phyloP scores from a whole-genome alignment of 1,284 basidiomycete species.

The Rhodotorula sp. region DNA sequence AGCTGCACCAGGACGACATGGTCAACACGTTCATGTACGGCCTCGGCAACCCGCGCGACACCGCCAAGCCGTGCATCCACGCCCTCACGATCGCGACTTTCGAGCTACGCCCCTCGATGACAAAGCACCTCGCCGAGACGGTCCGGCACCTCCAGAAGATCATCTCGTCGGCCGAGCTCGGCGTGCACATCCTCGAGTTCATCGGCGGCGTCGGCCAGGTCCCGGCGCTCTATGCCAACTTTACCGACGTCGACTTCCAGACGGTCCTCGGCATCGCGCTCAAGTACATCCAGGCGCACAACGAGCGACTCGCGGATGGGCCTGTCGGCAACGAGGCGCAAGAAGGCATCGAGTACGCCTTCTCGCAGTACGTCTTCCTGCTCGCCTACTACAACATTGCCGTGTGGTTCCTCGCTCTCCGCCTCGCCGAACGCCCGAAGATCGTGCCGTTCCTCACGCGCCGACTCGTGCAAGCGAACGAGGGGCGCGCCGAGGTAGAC shows the following conservation, averaged over 20 bases:
- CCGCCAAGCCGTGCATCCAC: slow-evolving; percentile 89
- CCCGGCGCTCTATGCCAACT: slow-evolving; percentile 79
- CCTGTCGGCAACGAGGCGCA: slow-evolving; percentile 54
- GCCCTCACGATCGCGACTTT: slow-evolving; percentile 85
- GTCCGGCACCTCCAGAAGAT: slow-evolving; percentile 88
- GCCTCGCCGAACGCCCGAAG: slow-evolving; percentile 76
- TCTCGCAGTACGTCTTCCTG: slow-evolving; percentile 92
- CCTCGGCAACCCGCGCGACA: slow-evolving; percentile 71
- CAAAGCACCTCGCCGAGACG: slow-evolving; percentile 75
- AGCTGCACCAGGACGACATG: slow-evolving; percentile 64
- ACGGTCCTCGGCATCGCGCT: slow-evolving; percentile 93
- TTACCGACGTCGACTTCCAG: slow-evolving; percentile 89
- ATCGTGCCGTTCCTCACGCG: slow-evolving; percentile 86
- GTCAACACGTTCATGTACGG: slow-evolving; percentile 83
- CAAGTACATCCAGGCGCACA: slow-evolving; percentile 92
- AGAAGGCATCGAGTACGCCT: slow-evolving; percentile 67
- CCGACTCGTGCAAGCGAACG: slow-evolving; percentile 84
- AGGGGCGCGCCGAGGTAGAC: slow-evolving; percentile 72
- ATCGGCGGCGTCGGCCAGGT: slow-evolving; percentile 82
- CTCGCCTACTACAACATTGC: slow-evolving; percentile 93
- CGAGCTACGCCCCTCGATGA: slow-evolving; percentile 82
- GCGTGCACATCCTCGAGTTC: slow-evolving; percentile 93
- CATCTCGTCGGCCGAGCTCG: slow-evolving; percentile 90
- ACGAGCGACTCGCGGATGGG: slow-evolving; percentile 51
- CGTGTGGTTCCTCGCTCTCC: slow-evolving; percentile 90